Percentiles rank a stretch among this genome's conserved stretches.
phyloP scores from a whole-genome alignment of 1,284 basidiomycete genomes.

The Ceratorhiza oryzae-sativae region DNA sequence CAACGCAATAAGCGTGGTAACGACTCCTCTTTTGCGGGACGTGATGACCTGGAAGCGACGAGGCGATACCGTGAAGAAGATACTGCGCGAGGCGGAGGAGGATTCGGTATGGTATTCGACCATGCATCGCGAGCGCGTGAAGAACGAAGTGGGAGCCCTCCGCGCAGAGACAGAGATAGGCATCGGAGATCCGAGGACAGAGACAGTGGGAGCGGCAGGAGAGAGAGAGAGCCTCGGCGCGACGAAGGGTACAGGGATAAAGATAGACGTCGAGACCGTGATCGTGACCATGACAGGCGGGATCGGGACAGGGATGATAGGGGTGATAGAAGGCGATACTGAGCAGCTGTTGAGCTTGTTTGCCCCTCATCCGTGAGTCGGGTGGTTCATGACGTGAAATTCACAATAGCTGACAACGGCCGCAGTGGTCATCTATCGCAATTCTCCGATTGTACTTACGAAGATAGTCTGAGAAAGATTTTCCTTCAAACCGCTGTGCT shows the following conservation, averaged over 20 bases:
- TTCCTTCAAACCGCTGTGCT: not conserved
- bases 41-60: constrained; percentile 74
- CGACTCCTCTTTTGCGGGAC: constrained; percentile 68
- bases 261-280: constrained; percentile 38
- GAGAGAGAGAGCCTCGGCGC: constrained; percentile 31
- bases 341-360: constrained; percentile 30
- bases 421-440: not conserved
- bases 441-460: constrained; percentile 31
- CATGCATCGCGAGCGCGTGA: constrained; percentile 44
- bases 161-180: constrained; percentile 15
- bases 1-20: constrained; percentile 48
- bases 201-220: constrained; percentile 42
- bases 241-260: constrained; percentile 37
- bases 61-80: constrained; percentile 64
- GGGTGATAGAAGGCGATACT: constrained; percentile 41
- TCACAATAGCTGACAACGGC: not conserved
- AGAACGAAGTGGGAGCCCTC: constrained; percentile 41
- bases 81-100: constrained; percentile 47
- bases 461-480: not conserved
- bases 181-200: constrained; percentile 36
- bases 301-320: constrained; percentile 41
- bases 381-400: not conserved
- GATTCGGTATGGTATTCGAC: constrained; percentile 81
- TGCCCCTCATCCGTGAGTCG: constrained; percentile 1
- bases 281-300: constrained; percentile 38